These are phyloP conservation scores for Fusarium begoniae DNA, from an alignment of 2,329 filamentous ascomycete genomes.

Conservation along the genomic window DNA sequence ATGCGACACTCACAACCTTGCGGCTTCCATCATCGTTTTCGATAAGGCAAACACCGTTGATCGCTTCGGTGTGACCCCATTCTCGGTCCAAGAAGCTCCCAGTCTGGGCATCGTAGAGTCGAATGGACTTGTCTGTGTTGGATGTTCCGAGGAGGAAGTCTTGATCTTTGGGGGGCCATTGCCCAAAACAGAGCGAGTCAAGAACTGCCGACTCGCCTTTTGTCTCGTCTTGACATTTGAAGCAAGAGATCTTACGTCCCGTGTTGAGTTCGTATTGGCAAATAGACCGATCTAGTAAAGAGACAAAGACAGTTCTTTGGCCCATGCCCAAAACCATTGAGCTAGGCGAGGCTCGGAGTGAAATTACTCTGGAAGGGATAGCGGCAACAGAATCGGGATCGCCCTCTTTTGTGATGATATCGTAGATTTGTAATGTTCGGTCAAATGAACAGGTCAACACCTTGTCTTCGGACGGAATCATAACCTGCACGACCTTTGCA, in stretches of 20 bases:
- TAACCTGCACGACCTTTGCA: conserved; percentile 78
- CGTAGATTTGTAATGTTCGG: conserved; percentile 84
- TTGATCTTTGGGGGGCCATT: conserved; percentile 61
- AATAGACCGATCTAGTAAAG: conserved; percentile 67
- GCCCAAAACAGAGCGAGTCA: conserved; percentile 76
- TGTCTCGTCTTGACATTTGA: conserved; percentile 85
- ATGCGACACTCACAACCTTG: conserved; percentile 76
- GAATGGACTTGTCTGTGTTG: conserved; percentile 93
- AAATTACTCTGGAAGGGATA: conserved; percentile 78
- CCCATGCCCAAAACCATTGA: conserved; percentile 80
- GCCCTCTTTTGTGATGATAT: conserved; percentile 75
- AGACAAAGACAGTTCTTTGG: conserved; percentile 66
- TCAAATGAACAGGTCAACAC: conserved; percentile 90
- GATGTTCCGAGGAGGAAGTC: conserved; percentile 86
- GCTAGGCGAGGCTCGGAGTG: conserved; percentile 84
- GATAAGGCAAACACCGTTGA: conserved; percentile 83
- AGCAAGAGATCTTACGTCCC: conserved; percentile 75
- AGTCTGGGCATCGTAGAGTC: conserved; percentile 83
- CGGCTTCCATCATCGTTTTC: conserved; percentile 65
- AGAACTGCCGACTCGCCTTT: conserved; percentile 84
- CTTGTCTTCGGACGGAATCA: conserved; percentile 78
- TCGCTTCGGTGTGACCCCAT: conserved; percentile 94
- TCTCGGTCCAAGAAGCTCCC: conserved; percentile 85
- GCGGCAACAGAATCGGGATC: conserved; percentile 76
- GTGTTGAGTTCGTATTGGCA: conserved; percentile 71